Evolutionary conservation across 768 basidiomycete genomes (phyloP), one percentile per base, ranked within the genome.

Genomic region (Vishniacozyma victoriae): DNA sequence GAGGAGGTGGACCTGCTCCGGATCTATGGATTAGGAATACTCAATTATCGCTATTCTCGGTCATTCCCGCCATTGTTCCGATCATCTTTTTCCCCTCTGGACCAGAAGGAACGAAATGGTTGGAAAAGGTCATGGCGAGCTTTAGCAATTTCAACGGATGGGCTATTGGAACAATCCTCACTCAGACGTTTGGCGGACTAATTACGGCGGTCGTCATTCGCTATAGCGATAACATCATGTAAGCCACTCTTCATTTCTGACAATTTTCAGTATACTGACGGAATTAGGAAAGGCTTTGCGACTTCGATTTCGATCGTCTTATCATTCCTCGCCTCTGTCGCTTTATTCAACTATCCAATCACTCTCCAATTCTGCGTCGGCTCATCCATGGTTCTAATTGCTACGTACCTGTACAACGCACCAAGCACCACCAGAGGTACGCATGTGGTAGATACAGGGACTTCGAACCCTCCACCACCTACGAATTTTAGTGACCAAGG

Each of bases 1-100:
- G 87, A 2, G 41, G 47, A 16, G 31, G 40, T 15, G 44, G 49
- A 3, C 61, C 61, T 4, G 43, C 60, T 6, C 63, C 63, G 1
- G 89, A 95, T 73, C 78, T 97, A 11, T 96, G 93, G 93, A 83
- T 93, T 49, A 86, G 93, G 66, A 97, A 96, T 70, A 85, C 93
- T 52, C 93, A 97, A 71, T 79, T 97, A 14, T 92, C 89, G 19
- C 78, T 92, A 46, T 97, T 96, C 76, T 92, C 89, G 41, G 78
- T 96, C 35, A 77, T 93, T 19, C 93, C 93, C 2, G 90, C 91
- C 3, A 71, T 90, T 40, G 75, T 84, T 2, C 89, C 91, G 23
- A 78, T 91, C 61, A 54, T 90, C 33, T 78, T 85, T 60, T 54
- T 59, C 23, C 60, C 77, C 14, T 76, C 78, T 12, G 52, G 50